Percentiles rank a stretch among this genome's conserved stretches.
Conservation (phyloP, 1,284 basidiomycete species). For the Ceratorhiza oryzae-sativae region DNA sequence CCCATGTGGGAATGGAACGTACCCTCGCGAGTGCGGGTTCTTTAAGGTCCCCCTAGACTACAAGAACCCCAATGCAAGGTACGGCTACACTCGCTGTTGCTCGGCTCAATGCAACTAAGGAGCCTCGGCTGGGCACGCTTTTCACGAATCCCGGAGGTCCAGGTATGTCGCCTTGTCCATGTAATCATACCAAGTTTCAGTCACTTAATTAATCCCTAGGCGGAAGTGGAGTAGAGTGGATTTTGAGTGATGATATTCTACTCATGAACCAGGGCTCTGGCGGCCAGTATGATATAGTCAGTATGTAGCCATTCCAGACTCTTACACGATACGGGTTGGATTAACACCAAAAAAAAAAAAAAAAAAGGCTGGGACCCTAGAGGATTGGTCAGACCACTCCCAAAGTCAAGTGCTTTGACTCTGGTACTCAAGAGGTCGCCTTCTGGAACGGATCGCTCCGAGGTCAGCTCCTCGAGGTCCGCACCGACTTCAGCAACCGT, state of each 20-base stretch:
- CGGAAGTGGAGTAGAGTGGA: neutral
- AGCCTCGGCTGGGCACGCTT: slow-evolving; percentile 25
- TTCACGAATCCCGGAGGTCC: slow-evolving; percentile 38
- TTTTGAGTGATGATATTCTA: neutral
- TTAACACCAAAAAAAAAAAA: neutral
- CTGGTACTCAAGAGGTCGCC: neutral
- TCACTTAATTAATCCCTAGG: neutral
- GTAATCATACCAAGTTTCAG: neutral
- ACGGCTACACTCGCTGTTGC: slow-evolving; percentile 15
- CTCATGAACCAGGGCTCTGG: neutral
- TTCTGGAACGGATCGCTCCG: slow-evolving; percentile 33
- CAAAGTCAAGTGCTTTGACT: slow-evolving; percentile 24
- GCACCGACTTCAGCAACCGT: neutral
- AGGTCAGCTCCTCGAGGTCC: slow-evolving; percentile 36
- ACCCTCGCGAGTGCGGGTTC: neutral
- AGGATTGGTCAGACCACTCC: slow-evolving; percentile 5
- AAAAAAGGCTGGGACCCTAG: slow-evolving; percentile 4
- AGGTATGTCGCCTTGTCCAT: neutral
- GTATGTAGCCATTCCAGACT: neutral
- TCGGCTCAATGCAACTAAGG: slow-evolving; percentile 2
- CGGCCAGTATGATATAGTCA: neutral
- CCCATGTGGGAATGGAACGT: neutral
- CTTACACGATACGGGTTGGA: neutral
- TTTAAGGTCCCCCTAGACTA: slow-evolving; percentile 40
- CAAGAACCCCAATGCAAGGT: slow-evolving; percentile 12